Conservation (phyloP, 108 stramenopile genomes). For the Cyclostephanos invisitatus region DNA sequence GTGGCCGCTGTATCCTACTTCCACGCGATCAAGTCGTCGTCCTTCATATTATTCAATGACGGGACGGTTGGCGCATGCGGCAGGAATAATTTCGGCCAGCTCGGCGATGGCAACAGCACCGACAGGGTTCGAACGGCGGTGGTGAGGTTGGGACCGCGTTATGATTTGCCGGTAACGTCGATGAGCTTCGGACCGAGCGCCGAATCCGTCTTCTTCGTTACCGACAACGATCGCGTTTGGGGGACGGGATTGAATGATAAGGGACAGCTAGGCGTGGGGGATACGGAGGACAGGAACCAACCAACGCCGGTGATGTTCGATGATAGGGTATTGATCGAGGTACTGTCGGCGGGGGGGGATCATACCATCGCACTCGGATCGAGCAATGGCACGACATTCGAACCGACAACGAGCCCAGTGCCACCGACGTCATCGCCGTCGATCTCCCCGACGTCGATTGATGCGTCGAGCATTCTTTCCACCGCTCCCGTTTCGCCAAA, state of each 20-base stretch:
- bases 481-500: too few species aligned
- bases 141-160: conserved; percentile 15
- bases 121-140: conserved; percentile 39
- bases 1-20: conserved; percentile 27
- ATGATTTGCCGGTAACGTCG: conserved; percentile 13
- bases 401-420: neutral
- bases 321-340: neutral
- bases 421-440: neutral
- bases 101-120: conserved; percentile 38
- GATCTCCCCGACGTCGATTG: neutral
- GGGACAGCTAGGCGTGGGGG: conserved; percentile 45
- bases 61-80: conserved; percentile 61
- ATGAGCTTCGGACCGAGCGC: conserved; percentile 41
- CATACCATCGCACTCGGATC: conserved; percentile 28
- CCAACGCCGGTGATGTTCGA: conserved; percentile 27
- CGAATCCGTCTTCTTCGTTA: conserved; percentile 41
- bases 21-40: conserved; percentile 29
- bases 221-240: conserved; percentile 17
- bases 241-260: conserved; percentile 41
- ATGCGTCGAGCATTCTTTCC: too few species aligned
- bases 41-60: conserved; percentile 50
- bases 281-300: conserved; percentile 29
- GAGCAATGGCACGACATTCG: conserved; percentile 4
- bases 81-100: conserved; percentile 51
- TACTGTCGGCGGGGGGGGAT: conserved; percentile 38